Percentiles rank a stretch among this genome's conserved stretches.
Evolutionary conservation across 169 alveolate species (phyloP).

Genomic region (Toxoplasma gondii): DNA sequence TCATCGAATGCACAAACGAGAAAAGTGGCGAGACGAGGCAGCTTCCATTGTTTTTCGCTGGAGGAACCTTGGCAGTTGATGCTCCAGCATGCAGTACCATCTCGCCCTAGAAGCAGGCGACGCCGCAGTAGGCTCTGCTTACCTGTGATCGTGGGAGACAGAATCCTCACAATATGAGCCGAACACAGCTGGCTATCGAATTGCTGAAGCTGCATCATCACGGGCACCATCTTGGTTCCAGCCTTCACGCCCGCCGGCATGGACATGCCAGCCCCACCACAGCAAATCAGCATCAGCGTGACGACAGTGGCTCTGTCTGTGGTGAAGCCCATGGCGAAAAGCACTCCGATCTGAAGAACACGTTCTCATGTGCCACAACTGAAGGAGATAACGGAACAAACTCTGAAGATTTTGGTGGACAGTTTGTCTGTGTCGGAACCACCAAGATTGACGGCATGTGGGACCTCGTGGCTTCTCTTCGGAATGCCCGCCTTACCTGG

Average conservation of each 20-base stretch:
- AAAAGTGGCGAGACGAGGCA: too few species aligned
- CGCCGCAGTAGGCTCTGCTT: not conserved
- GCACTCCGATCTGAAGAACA: not conserved
- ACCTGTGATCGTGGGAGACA: not conserved
- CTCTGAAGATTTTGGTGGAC: not conserved
- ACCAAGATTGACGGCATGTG: not conserved
- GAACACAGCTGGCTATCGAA: slow-evolving; percentile 5
- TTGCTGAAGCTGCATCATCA: not conserved
- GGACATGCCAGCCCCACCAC: not conserved
- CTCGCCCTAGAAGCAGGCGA: too few species aligned
- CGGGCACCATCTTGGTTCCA: slow-evolving; percentile 10
- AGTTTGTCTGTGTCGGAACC: not conserved
- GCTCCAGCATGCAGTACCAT: too few species aligned
- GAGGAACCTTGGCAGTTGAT: too few species aligned
- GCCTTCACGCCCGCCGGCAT: slow-evolving; percentile 7
- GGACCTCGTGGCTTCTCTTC: not conserved
- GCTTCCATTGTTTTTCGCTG: too few species aligned
- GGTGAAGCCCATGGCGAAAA: not conserved
- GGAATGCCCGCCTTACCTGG: not conserved
- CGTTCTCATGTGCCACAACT: not conserved
- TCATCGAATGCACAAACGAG: too few species aligned
- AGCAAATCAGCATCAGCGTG: not conserved
- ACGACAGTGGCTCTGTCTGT: not conserved
- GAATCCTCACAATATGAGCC: not conserved
- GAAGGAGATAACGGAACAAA: not conserved